Base-by-base conservation (phyloP, 352 stramenopile species). In the Pythium periplocum region DNA sequence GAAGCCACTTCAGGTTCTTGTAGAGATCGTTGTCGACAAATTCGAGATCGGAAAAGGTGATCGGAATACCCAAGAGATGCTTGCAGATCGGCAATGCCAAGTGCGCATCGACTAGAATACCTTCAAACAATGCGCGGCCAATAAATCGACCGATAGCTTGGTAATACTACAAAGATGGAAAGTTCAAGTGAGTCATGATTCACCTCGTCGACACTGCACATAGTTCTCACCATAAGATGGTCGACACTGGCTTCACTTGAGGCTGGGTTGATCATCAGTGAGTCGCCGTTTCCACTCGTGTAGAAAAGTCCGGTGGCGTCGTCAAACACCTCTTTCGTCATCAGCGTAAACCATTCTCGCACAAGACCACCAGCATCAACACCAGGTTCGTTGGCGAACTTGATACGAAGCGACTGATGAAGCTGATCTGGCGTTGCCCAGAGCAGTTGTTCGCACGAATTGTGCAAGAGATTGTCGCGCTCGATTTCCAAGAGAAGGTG, bases 301-400 rank as follows among this genome's bases (percentile, higher is more conserved):
- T 81, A 83, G 55, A 96, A 97, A 26, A 96, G 53, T 0, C 87
- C 89, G 0, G 82, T 88, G 4, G 70, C 57, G 35, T 92, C 83
- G 42, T 95, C 86, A 66, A 97, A 96, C 4, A 97, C 71, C 32
- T 92, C 86, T 42, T 93, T 87, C 2, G 75, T 91, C 79, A 96
- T 89, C 12, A 97, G 68, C 31, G 78, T 90, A 62, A 96, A 96
- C 90, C 90, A 97, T 61, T 96, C 90, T 5, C 90, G 80, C 47
- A 95, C 86, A 6, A 97, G 69, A 44, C 90, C 90, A 17, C 90
- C 90, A 4, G 88, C 90, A 68, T 97, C 90, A 7, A 96, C 80
- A n/a, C 89, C 89, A 11, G 84, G 83, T 38, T 97, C 89, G 56
- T 95, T 92, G 5, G 87, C 72, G 67, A 97, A 97, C 57, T 95